phyloP scores from a whole-genome alignment of 768 basidiomycete species.

The Mycena crocata region DNA sequence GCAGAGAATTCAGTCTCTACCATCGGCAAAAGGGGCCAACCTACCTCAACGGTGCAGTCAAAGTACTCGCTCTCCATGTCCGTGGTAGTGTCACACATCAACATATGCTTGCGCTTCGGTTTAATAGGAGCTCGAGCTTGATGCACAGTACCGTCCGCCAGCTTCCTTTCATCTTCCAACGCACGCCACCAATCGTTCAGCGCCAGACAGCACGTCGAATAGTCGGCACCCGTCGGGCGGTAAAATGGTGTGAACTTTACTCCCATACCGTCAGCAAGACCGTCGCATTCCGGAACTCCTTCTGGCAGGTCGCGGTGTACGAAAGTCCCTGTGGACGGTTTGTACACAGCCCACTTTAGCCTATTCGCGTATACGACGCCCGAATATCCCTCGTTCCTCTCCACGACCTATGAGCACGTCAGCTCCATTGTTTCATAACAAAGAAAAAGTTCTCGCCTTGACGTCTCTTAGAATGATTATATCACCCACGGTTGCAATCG shows the following conservation, averaged over 20 bases:
- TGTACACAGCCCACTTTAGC: slow-evolving; percentile 67
- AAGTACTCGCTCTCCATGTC: slow-evolving; percentile 57
- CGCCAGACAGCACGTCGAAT: slow-evolving; percentile 55
- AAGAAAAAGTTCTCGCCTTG: slow-evolving; percentile 51
- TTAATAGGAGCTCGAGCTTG: slow-evolving; percentile 29
- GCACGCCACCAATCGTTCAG: slow-evolving; percentile 64
- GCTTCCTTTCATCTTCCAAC: too few species aligned
- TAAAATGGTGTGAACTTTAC: slow-evolving; percentile 58
- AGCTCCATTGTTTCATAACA: neutral
- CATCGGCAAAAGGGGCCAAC: slow-evolving; percentile 14
- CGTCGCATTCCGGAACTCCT: slow-evolving; percentile 49
- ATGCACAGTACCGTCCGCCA: slow-evolving; percentile 29
- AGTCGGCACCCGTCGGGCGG: slow-evolving; percentile 50
- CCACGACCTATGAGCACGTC: neutral
- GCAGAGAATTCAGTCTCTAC: neutral
- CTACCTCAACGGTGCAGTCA: slow-evolving; percentile 72
- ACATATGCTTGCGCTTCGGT: slow-evolving; percentile 51
- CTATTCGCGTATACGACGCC: slow-evolving; percentile 59
- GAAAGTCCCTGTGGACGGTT: slow-evolving; percentile 49
- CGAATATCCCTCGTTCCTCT: slow-evolving; percentile 34
- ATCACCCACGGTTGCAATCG: slow-evolving; percentile 57
- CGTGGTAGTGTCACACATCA: slow-evolving; percentile 63
- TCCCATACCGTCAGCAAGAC: slow-evolving; percentile 48
- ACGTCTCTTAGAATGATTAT: slow-evolving; percentile 62
- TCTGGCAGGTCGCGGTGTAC: slow-evolving; percentile 52